Evolutionary conservation across 768 basidiomycete species (phyloP), one percentile per base, ranked within the genome.

Genomic region (Boletus coccyginus): DNA sequence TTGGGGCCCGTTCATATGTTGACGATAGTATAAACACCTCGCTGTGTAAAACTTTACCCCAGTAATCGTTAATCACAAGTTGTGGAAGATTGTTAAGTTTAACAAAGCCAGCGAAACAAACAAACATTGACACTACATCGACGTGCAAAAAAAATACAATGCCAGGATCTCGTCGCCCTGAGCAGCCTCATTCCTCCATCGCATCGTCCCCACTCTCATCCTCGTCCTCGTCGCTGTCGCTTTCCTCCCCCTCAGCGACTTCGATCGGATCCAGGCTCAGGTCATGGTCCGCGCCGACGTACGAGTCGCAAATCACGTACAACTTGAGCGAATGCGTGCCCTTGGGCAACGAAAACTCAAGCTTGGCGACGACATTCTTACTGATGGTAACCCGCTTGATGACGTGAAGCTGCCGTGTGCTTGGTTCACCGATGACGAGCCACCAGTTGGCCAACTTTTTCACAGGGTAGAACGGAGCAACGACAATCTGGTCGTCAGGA

Each of bases 371-470:
- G n/a, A 98, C 81, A 61, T 71, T 78, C 70, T 87, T 77, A 61
- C 77, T 78, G 42, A 94, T 83, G 0, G 96, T 96, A 32, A 98
- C 92, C 42, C 88, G 88, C 81, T 95, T 84, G 74, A 86, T 77
- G 74, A 92, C 78, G 6, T 93, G 86, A 13, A 99, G 77, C 63
- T 93, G 89, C 38, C 86, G 83, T n/a, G 83, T 86, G 35, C 77
- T 77, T 7, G 87, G 79, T 50, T 95, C 90, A n/a, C 93, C 94
- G 13, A 98, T 80, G 46, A 98, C 94, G 35, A 98, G 81, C 95
- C 95, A 98, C 96, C 95, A 98, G 66, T 94, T 94, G 54, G 90
- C 85, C 72, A 93, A 83, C 78, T 98, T 98, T 73, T 87, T 88
- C 52, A 75, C 78, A 0, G 96, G 96, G 77, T 90, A 98, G 75